phyloP scores from a whole-genome alignment of 768 basidiomycete species.

The Tricholomella constricta region DNA sequence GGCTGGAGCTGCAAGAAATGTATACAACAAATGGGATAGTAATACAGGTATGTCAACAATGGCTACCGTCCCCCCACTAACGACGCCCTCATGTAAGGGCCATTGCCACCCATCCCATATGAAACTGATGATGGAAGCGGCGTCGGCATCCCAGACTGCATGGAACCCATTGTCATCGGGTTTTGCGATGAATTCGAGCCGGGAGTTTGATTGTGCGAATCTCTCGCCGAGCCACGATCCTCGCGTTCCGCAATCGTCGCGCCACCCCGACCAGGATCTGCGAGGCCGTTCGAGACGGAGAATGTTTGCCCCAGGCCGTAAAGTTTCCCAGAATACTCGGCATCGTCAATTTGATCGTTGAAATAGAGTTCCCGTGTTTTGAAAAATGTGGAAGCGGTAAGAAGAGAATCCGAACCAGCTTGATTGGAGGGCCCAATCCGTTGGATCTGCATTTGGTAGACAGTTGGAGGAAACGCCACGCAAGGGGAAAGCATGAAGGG shows the following conservation, averaged over 20 bases:
- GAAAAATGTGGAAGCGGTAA: constrained; percentile 95
- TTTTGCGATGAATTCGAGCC: constrained; percentile 40
- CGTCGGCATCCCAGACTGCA: constrained; percentile 45
- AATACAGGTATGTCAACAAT: constrained; percentile 27
- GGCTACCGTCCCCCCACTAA: constrained; percentile 54
- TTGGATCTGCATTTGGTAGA: constrained; percentile 59
- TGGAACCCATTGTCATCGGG: constrained; percentile 54
- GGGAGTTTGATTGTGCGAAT: constrained; percentile 60
- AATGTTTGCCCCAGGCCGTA: constrained; percentile 86
- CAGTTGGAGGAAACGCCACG: neutral
- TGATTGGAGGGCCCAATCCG: constrained; percentile 92
- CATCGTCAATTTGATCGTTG: constrained; percentile 83
- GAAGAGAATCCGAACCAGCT: constrained; percentile 94
- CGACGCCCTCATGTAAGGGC: constrained; percentile 66
- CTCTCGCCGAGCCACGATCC: constrained; percentile 57
- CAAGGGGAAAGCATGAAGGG: constrained; percentile 17
- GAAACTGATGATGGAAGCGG: constrained; percentile 49
- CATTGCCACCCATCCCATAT: constrained; percentile 61
- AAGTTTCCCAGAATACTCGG: constrained; percentile 78
- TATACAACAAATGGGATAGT: constrained; percentile 16
- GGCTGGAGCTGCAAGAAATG: neutral
- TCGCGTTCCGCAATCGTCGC: constrained; percentile 84
- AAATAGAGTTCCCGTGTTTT: constrained; percentile 94
- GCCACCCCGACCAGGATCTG: constrained; percentile 66
- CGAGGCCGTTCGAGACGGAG: constrained; percentile 63